Evolutionary conservation across 768 basidiomycete genomes (phyloP).

Genomic region (Lactarius indigo): DNA sequence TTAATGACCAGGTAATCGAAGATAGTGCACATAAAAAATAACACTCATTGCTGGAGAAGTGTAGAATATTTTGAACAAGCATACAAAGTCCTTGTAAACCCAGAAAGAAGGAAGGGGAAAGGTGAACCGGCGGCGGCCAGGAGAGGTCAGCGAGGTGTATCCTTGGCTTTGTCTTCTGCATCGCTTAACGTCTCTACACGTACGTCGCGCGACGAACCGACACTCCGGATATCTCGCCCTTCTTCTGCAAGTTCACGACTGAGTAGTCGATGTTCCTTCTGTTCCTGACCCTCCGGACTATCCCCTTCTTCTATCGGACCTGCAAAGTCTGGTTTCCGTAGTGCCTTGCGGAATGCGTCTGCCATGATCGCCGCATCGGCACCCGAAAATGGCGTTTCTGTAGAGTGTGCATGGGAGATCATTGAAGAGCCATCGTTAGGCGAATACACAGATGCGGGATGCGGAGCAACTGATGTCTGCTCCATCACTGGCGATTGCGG

Average conservation of each 20-base stretch:
- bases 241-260: conserved; percentile 82
- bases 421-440: conserved; percentile 66
- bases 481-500: conserved; percentile 50
- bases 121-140: background rate
- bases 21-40: conserved; percentile 23
- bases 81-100: conserved; percentile 24
- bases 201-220: conserved; percentile 74
- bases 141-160: conserved; percentile 24
- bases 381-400: conserved; percentile 69
- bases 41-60: conserved; percentile 21
- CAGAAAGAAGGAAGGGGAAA: conserved; percentile 11
- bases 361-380: conserved; percentile 93
- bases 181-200: conserved; percentile 69
- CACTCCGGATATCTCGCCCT: conserved; percentile 84
- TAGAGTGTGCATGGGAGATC: conserved; percentile 56
- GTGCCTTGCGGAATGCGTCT: conserved; percentile 83
- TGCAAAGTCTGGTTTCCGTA: conserved; percentile 89
- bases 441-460: conserved; percentile 34
- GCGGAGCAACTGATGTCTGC: conserved; percentile 32
- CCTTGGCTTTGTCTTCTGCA: conserved; percentile 34
- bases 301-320: conserved; percentile 69
- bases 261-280: conserved; percentile 44
- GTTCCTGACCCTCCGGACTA: conserved; percentile 47
- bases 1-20: conserved; percentile 18
- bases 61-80: conserved; percentile 24